These are phyloP conservation scores for Vachellia collinsii DNA, from an alignment of 306 rosid genomes.

Conservation along the genomic window DNA sequence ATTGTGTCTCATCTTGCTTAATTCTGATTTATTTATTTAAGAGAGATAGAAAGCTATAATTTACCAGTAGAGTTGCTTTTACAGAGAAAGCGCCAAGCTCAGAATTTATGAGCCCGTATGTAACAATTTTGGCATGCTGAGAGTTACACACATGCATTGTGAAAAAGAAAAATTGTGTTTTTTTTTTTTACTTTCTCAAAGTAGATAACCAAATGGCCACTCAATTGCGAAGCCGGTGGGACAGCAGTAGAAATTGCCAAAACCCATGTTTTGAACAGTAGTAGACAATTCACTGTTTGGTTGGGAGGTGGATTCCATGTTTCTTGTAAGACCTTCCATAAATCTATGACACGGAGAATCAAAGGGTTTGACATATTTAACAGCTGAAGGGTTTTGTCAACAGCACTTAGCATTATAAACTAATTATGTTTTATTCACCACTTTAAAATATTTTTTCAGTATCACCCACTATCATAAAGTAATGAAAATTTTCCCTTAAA, in stretches of 20 bases:
- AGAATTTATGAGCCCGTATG: not conserved
- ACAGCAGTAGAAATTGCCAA: not conserved
- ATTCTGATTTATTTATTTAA: not conserved
- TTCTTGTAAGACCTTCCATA: not conserved
- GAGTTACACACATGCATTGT: not conserved
- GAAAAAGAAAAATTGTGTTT: not conserved
- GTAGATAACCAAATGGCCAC: not conserved
- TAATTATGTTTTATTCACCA: too few species aligned
- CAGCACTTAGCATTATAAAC: too few species aligned
- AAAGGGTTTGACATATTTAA: too few species aligned
- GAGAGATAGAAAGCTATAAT: not conserved
- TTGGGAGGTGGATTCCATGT: not conserved
- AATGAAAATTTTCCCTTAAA: too few species aligned
- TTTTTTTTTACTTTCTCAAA: not conserved
- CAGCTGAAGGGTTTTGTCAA: too few species aligned
- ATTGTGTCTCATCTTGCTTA: not conserved
- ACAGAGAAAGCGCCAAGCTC: not conserved
- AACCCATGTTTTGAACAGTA: not conserved
- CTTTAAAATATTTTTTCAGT: too few species aligned
- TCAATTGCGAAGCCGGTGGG: not conserved
- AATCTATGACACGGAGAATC: conserved; percentile 1
- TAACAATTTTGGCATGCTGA: not conserved
- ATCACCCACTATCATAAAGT: too few species aligned
- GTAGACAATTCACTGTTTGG: not conserved
- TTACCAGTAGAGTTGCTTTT: not conserved